phyloP scores from a whole-genome alignment of 805 yeast species.

The Candida cerambycidarum region DNA sequence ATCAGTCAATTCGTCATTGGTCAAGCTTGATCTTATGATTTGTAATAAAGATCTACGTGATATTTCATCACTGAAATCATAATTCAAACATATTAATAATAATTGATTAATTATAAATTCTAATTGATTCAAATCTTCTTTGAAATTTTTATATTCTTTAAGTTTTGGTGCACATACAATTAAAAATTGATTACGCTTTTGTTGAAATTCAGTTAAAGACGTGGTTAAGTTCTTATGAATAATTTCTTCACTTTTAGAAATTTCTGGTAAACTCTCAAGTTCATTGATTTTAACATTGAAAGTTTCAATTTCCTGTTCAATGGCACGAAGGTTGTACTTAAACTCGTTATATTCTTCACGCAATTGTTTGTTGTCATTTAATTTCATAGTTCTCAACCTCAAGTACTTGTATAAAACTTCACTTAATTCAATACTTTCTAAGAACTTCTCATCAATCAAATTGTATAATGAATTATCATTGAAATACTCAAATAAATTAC shows the following conservation, averaged over 20 bases:
- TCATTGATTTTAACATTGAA: not conserved
- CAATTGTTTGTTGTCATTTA: slow-evolving; percentile 22
- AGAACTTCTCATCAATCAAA: slow-evolving; percentile 65
- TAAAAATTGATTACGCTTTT: slow-evolving; percentile 21
- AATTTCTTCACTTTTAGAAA: slow-evolving; percentile 11
- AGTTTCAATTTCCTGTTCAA: slow-evolving; percentile 17
- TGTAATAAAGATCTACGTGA: slow-evolving; percentile 78
- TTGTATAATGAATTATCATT: slow-evolving; percentile 50
- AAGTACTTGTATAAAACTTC: slow-evolving; percentile 57
- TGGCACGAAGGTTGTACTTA: slow-evolving; percentile 12
- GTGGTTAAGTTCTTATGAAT: slow-evolving; percentile 14
- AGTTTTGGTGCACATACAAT: slow-evolving; percentile 15
- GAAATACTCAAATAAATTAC: slow-evolving; percentile 68
- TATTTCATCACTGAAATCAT: slow-evolving; percentile 87
- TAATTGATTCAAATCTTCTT: slow-evolving; percentile 53
- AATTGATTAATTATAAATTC: slow-evolving; percentile 79
- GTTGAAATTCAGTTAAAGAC: slow-evolving; percentile 15
- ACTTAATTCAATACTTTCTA: slow-evolving; percentile 76
- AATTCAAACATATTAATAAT: slow-evolving; percentile 60
- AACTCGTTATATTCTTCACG: slow-evolving; percentile 20
- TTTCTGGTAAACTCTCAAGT: slow-evolving; percentile 8
- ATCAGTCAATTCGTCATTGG: slow-evolving; percentile 57
- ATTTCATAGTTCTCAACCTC: slow-evolving; percentile 37
- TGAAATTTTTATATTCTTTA: slow-evolving; percentile 17
- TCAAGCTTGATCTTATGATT: slow-evolving; percentile 48